Base-by-base conservation (phyloP, 305 asterid genomes). In the Solanum aculeatissimum region DNA sequence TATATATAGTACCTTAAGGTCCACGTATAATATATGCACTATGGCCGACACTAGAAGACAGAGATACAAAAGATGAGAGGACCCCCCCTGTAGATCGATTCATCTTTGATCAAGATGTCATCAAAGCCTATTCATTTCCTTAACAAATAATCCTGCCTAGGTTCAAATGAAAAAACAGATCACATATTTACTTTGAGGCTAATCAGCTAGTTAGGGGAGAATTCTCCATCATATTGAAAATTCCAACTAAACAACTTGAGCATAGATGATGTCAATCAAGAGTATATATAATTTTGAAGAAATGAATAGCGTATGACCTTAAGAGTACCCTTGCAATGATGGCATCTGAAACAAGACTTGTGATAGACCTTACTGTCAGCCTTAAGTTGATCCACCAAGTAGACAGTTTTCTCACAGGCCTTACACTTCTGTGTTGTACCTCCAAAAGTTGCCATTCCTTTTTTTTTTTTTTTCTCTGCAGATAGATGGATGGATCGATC, bases 391-490 rank as follows among this genome's bases (percentile, higher is more conserved):
- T 95, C 98, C 89, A 95, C 94, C 86, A 93, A 90, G 84, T 95
- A 95, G 1, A 95, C 97, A 25, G 98, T 93, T 91, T 94, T 94
- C 74, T 90, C 92, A 87, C 98, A 95, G 42, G 93, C 93, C 84
- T 88, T 92, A 86, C 98, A 95, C 86, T 92, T 93, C 87, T 93
- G 97, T 9, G 97, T 95, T 80, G 98, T 93, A 66, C 98, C 97
- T 86, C 87, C 93, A 90, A 90, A 93, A 85, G 87, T 89, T 85
- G 96, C 93, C 98, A 94, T 89, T 10, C 88, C 21, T 51, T 35
- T 35, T 2, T 2, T 29, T 21, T 9, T 40, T 43, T 43, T 15
- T 81, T 53, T 63, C 47, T 60, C 58, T 81, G 60, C 60, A 47
- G 62, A 47, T 7, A 1, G n/a, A 18, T 18, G 1, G 2, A 69